phyloP scores from a whole-genome alignment of 139 green algal genomes.

The Chlamydomonas incerta region DNA sequence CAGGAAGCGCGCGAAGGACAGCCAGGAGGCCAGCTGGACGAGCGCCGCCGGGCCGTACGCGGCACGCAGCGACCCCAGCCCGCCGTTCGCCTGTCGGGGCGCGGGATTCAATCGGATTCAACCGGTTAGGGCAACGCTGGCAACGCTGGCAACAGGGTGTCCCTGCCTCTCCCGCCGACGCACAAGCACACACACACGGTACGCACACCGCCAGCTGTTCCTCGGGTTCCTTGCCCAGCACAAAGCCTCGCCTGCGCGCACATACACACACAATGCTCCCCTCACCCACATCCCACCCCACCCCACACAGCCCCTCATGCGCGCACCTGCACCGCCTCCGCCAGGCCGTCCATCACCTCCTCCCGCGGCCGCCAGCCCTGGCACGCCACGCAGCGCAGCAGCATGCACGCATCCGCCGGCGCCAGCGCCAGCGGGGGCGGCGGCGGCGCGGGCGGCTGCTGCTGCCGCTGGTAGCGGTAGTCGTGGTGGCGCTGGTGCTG shows the following conservation, averaged over 20 bases:
- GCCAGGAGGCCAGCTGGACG: conserved; percentile 26
- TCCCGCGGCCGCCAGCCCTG: conserved; percentile 2
- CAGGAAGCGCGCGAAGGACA: conserved; percentile 17
- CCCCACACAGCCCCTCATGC: no score
- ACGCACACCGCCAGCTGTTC: no score
- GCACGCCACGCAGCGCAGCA: neutral
- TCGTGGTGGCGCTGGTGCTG: no score
- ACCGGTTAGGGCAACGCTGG: no score
- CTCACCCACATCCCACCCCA: neutral
- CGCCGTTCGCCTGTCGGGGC: conserved; percentile 19
- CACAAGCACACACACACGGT: no score
- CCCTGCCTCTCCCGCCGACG: no score
- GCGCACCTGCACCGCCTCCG: conserved; percentile 4
- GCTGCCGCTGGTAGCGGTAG: no score
- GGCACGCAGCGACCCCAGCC: neutral
- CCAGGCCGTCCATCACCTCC: neutral
- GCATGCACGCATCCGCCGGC: neutral
- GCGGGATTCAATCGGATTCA: no score
- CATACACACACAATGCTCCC: no score
- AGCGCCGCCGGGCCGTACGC: conserved; percentile 20
- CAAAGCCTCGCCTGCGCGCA: no score
- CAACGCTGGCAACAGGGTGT: no score
- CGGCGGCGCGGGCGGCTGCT: neutral
- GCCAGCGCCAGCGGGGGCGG: neutral
- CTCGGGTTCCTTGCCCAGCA: no score